Percentiles rank a stretch among this genome's conserved stretches.
These are phyloP conservation scores for Quercus lobata DNA, from an alignment of 331 rosid genomes.

Conservation along the genomic window DNA sequence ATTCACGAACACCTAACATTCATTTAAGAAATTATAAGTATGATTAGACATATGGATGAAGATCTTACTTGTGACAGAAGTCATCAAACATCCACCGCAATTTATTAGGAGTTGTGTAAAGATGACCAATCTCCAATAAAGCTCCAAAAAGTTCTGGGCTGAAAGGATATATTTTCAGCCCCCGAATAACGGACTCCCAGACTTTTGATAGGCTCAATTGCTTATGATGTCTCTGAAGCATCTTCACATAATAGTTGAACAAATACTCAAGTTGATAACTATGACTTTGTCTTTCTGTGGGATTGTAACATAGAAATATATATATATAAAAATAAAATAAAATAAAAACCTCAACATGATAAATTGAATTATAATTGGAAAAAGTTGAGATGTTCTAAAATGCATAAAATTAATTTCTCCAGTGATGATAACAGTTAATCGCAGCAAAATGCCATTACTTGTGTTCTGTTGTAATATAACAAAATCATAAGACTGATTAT, in stretches of 20 bases:
- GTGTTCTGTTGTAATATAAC: background rate
- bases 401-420: background rate
- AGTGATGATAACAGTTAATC: background rate
- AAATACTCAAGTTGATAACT: conserved; percentile 73
- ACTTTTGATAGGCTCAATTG: conserved; percentile 54
- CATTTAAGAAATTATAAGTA: too few species aligned
- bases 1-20: background rate
- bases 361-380: background rate
- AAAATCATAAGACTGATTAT: background rate
- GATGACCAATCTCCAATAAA: conserved; percentile 62
- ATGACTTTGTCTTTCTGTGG: conserved; percentile 77
- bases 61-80: conserved; percentile 63
- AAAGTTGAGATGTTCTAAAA: background rate
- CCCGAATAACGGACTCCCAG: conserved; percentile 70
- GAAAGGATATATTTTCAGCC: conserved; percentile 77
- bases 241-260: conserved; percentile 70
- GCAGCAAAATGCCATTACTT: background rate
- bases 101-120: conserved; percentile 65
- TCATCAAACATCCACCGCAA: conserved; percentile 79
- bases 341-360: background rate
- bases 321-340: too few species aligned
- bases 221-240: conserved; percentile 65
- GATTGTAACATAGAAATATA: conserved; percentile 20
- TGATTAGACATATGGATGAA: conserved; percentile 1
- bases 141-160: conserved; percentile 68